Conservation (phyloP, 257 asterid species). For the Coffea canephora region DNA sequence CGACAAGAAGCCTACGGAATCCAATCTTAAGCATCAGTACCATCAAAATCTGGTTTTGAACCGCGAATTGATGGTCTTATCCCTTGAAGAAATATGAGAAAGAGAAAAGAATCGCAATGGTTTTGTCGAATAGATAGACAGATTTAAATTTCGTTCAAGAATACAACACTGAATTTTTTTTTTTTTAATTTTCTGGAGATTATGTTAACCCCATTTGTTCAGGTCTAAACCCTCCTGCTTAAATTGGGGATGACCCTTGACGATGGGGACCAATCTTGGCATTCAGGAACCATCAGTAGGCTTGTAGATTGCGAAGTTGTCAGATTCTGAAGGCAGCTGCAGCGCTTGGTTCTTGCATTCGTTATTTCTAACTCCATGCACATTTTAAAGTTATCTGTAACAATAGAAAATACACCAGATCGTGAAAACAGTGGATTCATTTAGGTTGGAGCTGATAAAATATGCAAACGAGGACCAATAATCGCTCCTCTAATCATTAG, state of each 20-base stretch:
- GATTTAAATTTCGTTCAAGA: not conserved
- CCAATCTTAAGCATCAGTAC: not conserved
- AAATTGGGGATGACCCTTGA: not conserved
- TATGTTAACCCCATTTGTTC: not conserved
- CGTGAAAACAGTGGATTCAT: not conserved
- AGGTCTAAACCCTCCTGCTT: not conserved
- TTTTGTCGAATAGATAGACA: not conserved
- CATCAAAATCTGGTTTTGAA: not conserved
- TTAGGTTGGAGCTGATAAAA: not conserved
- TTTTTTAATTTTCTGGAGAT: not conserved
- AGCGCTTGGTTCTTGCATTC: not conserved
- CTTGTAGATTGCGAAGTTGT: not conserved
- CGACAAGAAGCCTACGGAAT: not conserved
- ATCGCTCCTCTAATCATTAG: slow-evolving; percentile 49
- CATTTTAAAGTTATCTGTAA: not conserved
- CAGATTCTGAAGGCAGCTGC: not conserved
- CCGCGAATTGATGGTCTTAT: not conserved
- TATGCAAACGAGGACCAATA: slow-evolving; percentile 21
- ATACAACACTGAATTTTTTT: not conserved
- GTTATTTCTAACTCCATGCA: not conserved
- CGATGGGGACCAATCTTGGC: not conserved
- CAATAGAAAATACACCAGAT: slow-evolving; percentile 1
- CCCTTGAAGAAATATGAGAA: not conserved
- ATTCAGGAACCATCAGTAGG: not conserved
- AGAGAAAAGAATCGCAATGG: not conserved